A percentile compares a stretch with the other conserved stretches of the same genome.
Conservation (phyloP, 192 early-diverging fungal species). For the Coemansia sp. region DNA sequence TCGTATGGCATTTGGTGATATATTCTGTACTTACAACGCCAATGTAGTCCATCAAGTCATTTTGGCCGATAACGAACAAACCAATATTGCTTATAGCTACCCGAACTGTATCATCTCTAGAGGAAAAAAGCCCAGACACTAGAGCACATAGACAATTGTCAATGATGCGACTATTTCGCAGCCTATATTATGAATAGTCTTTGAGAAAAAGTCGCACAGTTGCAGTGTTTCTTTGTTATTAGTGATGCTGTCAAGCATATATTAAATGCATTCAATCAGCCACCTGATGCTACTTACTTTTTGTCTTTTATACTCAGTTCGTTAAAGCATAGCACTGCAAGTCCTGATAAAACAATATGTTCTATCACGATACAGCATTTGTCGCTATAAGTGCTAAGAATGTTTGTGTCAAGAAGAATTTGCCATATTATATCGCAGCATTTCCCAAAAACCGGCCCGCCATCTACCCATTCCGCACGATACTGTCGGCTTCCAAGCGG, state of each 20-base stretch:
- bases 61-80: conserved; percentile 17
- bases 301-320: conserved; percentile 43
- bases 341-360: conserved; percentile 21
- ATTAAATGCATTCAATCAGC: not conserved
- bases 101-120: conserved; percentile 14
- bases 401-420: conserved; percentile 4
- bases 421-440: conserved; percentile 34
- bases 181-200: conserved; percentile 12
- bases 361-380: conserved; percentile 17
- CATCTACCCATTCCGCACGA: conserved; percentile 26
- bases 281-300: conserved; percentile 17
- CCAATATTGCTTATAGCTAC: conserved; percentile 21
- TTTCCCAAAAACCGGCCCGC: conserved; percentile 32
- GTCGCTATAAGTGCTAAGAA: conserved; percentile 6
- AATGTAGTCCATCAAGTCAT: conserved; percentile 12
- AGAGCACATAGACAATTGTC: conserved; percentile 29
- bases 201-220: too few relatives aligned
- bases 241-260: not conserved
- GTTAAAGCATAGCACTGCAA: conserved; percentile 26
- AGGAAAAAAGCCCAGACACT: conserved; percentile 33
- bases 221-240: too few relatives aligned
- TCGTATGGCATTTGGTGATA: not conserved
- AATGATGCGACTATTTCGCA: conserved; percentile 28
- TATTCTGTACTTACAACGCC: conserved; percentile 19
- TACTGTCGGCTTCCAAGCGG: conserved; percentile 4